These are phyloP conservation scores for Mycosphaerella arachidis DNA, from an alignment of 2,329 filamentous ascomycete species.

Conservation along the genomic window DNA sequence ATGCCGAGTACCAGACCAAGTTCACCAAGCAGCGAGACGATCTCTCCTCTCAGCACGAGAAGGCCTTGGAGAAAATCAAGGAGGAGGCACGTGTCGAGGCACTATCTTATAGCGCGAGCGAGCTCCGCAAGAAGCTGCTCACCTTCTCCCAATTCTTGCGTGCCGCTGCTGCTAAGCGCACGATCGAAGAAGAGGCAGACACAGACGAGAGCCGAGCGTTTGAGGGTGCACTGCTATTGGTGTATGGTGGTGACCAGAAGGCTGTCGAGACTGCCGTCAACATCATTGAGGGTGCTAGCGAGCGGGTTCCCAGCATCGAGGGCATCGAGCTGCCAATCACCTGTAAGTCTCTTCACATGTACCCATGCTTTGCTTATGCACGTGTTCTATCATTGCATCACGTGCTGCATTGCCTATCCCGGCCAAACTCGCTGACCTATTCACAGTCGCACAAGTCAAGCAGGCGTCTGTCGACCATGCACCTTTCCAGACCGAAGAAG, in stretches of 20 bases:
- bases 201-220: constrained; percentile 75
- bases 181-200: constrained; percentile 62
- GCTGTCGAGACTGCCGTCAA: constrained; percentile 73
- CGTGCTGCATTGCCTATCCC: constrained; percentile 11
- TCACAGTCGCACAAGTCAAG: constrained; percentile 36
- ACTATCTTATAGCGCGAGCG: constrained; percentile 43
- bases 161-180: constrained; percentile 68
- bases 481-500: constrained; percentile 52
- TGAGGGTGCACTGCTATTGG: constrained; percentile 71
- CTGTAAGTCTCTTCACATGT: constrained; percentile 52
- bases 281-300: constrained; percentile 67
- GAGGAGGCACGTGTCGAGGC: constrained; percentile 54
- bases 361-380: neutral
- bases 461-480: constrained; percentile 42
- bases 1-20: constrained; percentile 64
- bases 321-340: constrained; percentile 64
- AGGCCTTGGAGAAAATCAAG: constrained; percentile 52
- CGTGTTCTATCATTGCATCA: constrained; percentile 7
- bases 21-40: constrained; percentile 54
- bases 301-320: constrained; percentile 60
- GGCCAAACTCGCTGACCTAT: constrained; percentile 5
- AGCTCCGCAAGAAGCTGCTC: constrained; percentile 59
- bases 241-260: constrained; percentile 72
- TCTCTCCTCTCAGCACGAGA: constrained; percentile 52
- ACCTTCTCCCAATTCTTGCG: constrained; percentile 74